Percentiles rank a stretch among this genome's conserved stretches.
Evolutionary conservation across 1,284 basidiomycete species (phyloP).

Genomic region (Inonotus hispidus): DNA sequence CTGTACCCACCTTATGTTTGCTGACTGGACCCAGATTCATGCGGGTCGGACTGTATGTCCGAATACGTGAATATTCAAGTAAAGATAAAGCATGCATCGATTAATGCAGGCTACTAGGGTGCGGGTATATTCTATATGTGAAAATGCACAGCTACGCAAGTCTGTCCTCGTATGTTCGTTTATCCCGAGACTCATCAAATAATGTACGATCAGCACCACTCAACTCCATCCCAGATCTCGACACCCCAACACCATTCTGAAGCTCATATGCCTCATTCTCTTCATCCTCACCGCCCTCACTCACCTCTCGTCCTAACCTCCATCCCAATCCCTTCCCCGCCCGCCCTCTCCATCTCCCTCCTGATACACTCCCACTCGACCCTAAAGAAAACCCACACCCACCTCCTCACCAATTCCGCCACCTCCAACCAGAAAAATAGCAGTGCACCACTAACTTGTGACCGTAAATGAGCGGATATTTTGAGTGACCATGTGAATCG

Average conservation of each 20-base stretch:
- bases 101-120: background rate
- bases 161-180: background rate
- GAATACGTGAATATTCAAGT: background rate
- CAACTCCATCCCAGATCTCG: background rate
- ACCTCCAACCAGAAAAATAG: constrained; percentile 90
- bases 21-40: background rate
- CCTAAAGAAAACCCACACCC: constrained; percentile 96
- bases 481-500: constrained; percentile 96
- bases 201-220: background rate
- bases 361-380: constrained; percentile 93
- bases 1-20: background rate
- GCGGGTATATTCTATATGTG: background rate
- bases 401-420: constrained; percentile 83
- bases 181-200: background rate
- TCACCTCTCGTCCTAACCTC: background rate
- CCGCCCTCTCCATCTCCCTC: constrained; percentile 26
- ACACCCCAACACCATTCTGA: background rate
- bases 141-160: background rate
- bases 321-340: background rate
- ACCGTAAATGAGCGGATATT: constrained; percentile 83
- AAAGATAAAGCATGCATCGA: background rate
- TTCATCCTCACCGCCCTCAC: background rate
- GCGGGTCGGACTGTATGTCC: no score
- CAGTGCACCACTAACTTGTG: constrained; percentile 66
- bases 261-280: background rate